Conservation (phyloP, 352 stramenopile species). For the Plasmopara halstedii region DNA sequence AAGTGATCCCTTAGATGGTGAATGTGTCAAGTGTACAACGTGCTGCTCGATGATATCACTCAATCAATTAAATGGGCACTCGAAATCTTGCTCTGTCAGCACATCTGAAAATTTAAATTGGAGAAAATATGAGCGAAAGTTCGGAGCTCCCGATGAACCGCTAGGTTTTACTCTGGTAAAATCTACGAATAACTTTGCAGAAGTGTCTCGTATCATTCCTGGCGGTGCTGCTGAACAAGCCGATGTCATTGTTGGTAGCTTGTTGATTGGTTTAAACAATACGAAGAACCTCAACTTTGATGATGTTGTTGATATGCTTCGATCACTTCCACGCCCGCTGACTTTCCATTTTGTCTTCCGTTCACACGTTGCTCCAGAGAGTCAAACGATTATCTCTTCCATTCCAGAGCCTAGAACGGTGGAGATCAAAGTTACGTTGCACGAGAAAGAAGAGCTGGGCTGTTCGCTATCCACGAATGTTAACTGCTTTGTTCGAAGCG, state of each 20-base stretch:
- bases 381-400: slow-evolving; percentile 35
- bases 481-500: slow-evolving; percentile 48
- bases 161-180: slow-evolving; percentile 74
- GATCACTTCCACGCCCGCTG: slow-evolving; percentile 40
- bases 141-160: slow-evolving; percentile 32
- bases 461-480: slow-evolving; percentile 45
- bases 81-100: slow-evolving; percentile 42
- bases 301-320: slow-evolving; percentile 58
- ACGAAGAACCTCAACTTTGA: slow-evolving; percentile 58
- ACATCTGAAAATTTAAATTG: slow-evolving; percentile 36
- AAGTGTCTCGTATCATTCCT: slow-evolving; percentile 55
- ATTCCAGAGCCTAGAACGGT: slow-evolving; percentile 54
- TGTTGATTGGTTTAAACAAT: slow-evolving; percentile 60
- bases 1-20: slow-evolving; percentile 3
- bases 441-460: slow-evolving; percentile 47
- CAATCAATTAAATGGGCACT: slow-evolving; percentile 53
- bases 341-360: slow-evolving; percentile 61
- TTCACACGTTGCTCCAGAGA: slow-evolving; percentile 16
- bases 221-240: slow-evolving; percentile 49
- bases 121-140: slow-evolving; percentile 52
- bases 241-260: slow-evolving; percentile 65
- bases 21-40: slow-evolving; percentile 65
- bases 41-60: slow-evolving; percentile 41
- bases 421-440: slow-evolving; percentile 47
- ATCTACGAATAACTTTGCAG: slow-evolving; percentile 51